Evolutionary conservation across 208 protist genomes (phyloP).

Genomic region (Crithidia brevicula): DNA sequence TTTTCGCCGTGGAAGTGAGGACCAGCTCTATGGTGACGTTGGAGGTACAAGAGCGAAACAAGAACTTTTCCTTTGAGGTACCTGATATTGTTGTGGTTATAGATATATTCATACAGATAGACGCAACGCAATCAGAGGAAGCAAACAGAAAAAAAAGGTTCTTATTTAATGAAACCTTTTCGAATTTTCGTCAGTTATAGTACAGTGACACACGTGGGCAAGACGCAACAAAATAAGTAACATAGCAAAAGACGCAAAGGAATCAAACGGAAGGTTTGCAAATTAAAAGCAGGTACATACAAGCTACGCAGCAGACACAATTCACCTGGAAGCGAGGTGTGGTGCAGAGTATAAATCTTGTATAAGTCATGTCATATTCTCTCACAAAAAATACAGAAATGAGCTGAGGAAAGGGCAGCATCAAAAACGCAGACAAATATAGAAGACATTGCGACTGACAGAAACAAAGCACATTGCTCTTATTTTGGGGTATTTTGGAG

Average conservation of each 20-base stretch:
- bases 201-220: not conserved
- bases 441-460: too few species aligned
- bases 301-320: not conserved
- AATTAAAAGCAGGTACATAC: not conserved
- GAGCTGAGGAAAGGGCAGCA: too few species aligned
- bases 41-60: not conserved
- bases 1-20: too few species aligned
- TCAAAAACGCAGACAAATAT: too few species aligned
- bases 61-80: too few species aligned
- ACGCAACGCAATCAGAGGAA: conserved; percentile 5
- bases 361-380: too few species aligned
- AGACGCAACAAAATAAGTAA: not conserved
- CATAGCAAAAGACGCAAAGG: not conserved
- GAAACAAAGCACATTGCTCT: too few species aligned
- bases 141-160: not conserved
- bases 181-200: not conserved
- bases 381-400: too few species aligned
- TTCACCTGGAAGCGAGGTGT: not conserved
- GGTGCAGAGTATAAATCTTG: too few species aligned
- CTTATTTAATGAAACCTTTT: not conserved
- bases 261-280: not conserved
- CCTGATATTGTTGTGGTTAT: not conserved
- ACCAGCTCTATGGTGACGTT: too few species aligned
- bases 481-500: too few species aligned
- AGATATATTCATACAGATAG: not conserved